Evolutionary conservation across 2,329 filamentous ascomycete genomes (phyloP).

Genomic region (Talaromyces sp.): DNA sequence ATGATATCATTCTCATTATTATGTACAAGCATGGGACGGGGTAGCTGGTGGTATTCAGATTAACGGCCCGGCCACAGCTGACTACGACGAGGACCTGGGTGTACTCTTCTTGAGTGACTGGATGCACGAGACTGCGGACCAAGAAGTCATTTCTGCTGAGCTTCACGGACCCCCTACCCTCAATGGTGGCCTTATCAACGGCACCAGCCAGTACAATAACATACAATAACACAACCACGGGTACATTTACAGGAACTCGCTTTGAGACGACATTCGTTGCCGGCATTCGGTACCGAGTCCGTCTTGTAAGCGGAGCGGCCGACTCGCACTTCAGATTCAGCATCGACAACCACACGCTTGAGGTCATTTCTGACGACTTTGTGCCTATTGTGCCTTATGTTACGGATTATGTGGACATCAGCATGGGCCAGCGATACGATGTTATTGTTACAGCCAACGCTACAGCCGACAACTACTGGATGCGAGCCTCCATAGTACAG

Average conservation of each 20-base stretch:
- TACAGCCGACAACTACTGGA: slow-evolving; percentile 32
- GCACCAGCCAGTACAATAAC: slow-evolving; percentile 3
- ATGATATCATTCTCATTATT: slow-evolving; percentile 39
- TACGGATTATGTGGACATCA: slow-evolving; percentile 40
- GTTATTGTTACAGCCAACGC: slow-evolving; percentile 34
- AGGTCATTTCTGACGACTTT: slow-evolving; percentile 55
- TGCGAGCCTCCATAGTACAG: slow-evolving; percentile 47
- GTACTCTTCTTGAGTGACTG: slow-evolving; percentile 38
- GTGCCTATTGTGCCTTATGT: slow-evolving; percentile 57
- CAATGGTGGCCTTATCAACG: slow-evolving; percentile 1
- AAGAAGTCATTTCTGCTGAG: slow-evolving; percentile 23
- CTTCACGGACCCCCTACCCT: neutral
- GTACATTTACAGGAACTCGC: slow-evolving; percentile 25
- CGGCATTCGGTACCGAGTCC: slow-evolving; percentile 40
- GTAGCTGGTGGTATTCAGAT: slow-evolving; percentile 59
- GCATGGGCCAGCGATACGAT: slow-evolving; percentile 39
- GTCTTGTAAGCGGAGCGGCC: slow-evolving; percentile 45
- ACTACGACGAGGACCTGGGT: slow-evolving; percentile 41
- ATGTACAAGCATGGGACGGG: slow-evolving; percentile 50
- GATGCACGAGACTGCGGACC: slow-evolving; percentile 29
- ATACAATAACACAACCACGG: slow-evolving; percentile 17
- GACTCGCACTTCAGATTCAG: slow-evolving; percentile 37
- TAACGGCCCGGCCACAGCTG: slow-evolving; percentile 39
- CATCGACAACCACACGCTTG: slow-evolving; percentile 52
- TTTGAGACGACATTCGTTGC: slow-evolving; percentile 47